These are phyloP conservation scores for Santalum album DNA, from an alignment of 164 flowering plant genomes.

Conservation along the genomic window DNA sequence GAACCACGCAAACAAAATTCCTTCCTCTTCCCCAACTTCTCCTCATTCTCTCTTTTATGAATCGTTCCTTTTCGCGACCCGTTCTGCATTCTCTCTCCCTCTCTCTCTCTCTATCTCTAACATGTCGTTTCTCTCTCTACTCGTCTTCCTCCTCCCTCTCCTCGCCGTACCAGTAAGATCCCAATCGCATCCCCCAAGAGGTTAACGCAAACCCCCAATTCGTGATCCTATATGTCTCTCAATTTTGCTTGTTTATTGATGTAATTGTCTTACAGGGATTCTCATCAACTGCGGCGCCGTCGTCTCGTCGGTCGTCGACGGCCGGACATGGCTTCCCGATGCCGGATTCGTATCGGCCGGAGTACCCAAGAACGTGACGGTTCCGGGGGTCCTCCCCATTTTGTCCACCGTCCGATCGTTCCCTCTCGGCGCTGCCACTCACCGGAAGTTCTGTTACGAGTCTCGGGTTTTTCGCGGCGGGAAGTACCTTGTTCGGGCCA, in stretches of 20 bases:
- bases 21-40: constrained; percentile 29
- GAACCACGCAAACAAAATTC: not conserved
- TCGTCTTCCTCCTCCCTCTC: constrained; percentile 23
- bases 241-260: not conserved
- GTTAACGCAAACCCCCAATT: constrained; percentile 13
- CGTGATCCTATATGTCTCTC: not conserved
- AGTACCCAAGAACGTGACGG: constrained; percentile 25
- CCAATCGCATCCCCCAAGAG: constrained; percentile 28
- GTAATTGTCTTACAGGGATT: constrained; percentile 22
- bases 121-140: constrained; percentile 23
- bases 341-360: constrained; percentile 40
- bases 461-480: constrained; percentile 40
- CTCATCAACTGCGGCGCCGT: constrained; percentile 72
- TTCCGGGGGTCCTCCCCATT: constrained; percentile 20
- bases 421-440: constrained; percentile 21
- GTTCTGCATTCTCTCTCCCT: constrained; percentile 4
- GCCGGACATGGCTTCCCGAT: constrained; percentile 60
- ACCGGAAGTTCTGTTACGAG: constrained; percentile 60
- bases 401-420: constrained; percentile 74
- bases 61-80: constrained; percentile 36
- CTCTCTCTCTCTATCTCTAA: constrained; percentile 6
- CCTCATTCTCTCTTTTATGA: constrained; percentile 8
- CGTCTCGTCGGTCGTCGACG: constrained; percentile 20
- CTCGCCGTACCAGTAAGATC: constrained; percentile 20
- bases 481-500: constrained; percentile 66